phyloP scores from a whole-genome alignment of 257 asterid genomes.

The Marsdenia floribunda region DNA sequence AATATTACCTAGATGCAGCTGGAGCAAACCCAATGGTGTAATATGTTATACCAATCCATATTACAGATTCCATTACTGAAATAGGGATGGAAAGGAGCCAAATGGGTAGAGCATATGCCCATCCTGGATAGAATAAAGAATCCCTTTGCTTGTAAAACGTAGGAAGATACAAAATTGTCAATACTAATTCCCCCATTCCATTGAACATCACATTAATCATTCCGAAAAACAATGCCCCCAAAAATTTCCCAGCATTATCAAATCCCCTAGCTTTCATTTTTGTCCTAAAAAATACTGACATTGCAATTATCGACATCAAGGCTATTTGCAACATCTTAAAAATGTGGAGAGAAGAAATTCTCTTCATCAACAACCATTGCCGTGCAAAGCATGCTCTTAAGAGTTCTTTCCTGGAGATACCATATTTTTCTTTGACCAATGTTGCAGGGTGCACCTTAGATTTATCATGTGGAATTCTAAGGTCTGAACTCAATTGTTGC shows the following conservation, averaged over 20 bases:
- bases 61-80: conserved; percentile 50
- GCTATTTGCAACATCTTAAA: conserved; percentile 66
- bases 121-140: conserved; percentile 61
- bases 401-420: conserved; percentile 64
- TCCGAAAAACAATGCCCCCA: conserved; percentile 75
- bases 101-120: conserved; percentile 86
- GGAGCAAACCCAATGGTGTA: conserved; percentile 89
- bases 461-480: conserved; percentile 60
- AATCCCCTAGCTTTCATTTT: conserved; percentile 59
- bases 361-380: conserved; percentile 75
- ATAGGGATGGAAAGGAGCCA: conserved; percentile 65
- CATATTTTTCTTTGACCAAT: conserved; percentile 60
- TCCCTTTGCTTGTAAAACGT: conserved; percentile 38
- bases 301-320: conserved; percentile 52
- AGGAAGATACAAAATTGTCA: conserved; percentile 69
- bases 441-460: conserved; percentile 62
- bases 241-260: conserved; percentile 39
- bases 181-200: conserved; percentile 68
- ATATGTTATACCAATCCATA: conserved; percentile 70
- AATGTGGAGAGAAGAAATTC: conserved; percentile 51
- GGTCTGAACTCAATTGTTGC: conserved; percentile 36
- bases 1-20: conserved; percentile 55
- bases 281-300: conserved; percentile 64
- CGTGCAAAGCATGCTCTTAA: conserved; percentile 58
- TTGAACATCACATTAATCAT: conserved; percentile 76